Evolutionary conservation across 2,329 filamentous ascomycete species (phyloP).

Genomic region (Scortechinia acanthostroma): DNA sequence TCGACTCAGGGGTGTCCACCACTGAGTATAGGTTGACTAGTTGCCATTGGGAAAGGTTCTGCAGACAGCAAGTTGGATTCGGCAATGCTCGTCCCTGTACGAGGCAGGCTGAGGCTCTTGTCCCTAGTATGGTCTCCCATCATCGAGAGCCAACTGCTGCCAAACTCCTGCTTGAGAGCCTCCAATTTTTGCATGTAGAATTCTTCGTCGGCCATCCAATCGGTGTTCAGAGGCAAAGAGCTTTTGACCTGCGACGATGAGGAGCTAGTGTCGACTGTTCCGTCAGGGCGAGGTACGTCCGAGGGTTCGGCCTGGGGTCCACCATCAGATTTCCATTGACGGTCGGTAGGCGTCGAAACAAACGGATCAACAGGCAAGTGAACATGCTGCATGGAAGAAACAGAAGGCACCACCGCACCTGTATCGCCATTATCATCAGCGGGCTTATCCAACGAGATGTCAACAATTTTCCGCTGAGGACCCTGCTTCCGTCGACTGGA

Average conservation of each 20-base stretch:
- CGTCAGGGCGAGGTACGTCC: too few relatives aligned
- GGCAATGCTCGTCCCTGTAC: not conserved
- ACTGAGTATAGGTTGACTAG: not conserved
- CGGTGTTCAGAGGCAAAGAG: too few relatives aligned
- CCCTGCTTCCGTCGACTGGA: not conserved
- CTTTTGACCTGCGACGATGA: too few relatives aligned
- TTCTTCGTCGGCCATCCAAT: not conserved
- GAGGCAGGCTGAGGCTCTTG: not conserved
- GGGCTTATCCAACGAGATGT: not conserved
- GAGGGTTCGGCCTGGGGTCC: not conserved
- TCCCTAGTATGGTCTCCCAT: not conserved
- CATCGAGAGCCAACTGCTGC: not conserved
- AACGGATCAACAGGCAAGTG: not conserved
- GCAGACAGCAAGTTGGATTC: not conserved
- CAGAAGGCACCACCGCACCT: not conserved
- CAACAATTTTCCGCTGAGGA: not conserved
- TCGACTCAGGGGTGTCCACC: not conserved
- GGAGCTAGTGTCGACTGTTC: too few relatives aligned
- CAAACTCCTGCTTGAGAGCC: not conserved
- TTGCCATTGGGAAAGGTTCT: not conserved
- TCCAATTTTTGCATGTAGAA: not conserved
- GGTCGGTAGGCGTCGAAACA: not conserved
- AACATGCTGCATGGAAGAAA: not conserved
- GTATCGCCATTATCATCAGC: not conserved
- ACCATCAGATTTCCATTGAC: conserved; percentile 1